Percentiles rank a stretch among this genome's conserved stretches.
These are phyloP conservation scores for Cryptococcus sp. DNA, from an alignment of 1,284 basidiomycete genomes.

Conservation along the genomic window DNA sequence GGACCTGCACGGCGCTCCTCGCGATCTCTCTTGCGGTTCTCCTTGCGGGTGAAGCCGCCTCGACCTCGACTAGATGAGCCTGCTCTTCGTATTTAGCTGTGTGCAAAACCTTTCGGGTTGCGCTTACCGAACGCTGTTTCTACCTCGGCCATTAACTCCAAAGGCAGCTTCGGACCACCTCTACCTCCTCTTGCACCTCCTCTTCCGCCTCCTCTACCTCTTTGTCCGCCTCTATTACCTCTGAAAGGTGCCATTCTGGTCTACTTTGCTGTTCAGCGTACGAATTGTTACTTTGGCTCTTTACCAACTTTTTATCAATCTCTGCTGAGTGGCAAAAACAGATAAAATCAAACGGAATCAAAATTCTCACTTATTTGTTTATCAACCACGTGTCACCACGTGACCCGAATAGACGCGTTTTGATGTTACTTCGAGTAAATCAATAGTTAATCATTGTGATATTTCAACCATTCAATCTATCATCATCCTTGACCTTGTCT, in stretches of 20 bases:
- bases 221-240: slow-evolving; percentile 3
- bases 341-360: neutral
- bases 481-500: too few relatives aligned
- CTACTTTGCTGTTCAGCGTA: neutral
- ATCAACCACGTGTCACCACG: neutral
- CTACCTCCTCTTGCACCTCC: neutral
- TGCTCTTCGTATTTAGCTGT: neutral
- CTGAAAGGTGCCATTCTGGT: slow-evolving; percentile 13
- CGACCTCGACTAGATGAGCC: slow-evolving; percentile 1
- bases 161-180: slow-evolving; percentile 38
- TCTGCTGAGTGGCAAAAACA: neutral
- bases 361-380: neutral
- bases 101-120: neutral
- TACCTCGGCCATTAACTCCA: slow-evolving; percentile 39
- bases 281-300: too few relatives aligned
- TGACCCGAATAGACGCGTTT: too few relatives aligned
- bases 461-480: too few relatives aligned
- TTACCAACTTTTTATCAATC: too few relatives aligned
- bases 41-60: slow-evolving; percentile 12
- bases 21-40: slow-evolving; percentile 18
- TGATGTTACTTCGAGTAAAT: too few relatives aligned
- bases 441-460: too few relatives aligned
- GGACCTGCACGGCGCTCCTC: slow-evolving; percentile 14
- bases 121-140: slow-evolving; percentile 34
- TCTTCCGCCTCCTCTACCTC: slow-evolving; percentile 6